Percentiles rank a stretch among this genome's conserved stretches.
phyloP scores from a whole-genome alignment of 306 rosid genomes.

The Acacia acuminata region DNA sequence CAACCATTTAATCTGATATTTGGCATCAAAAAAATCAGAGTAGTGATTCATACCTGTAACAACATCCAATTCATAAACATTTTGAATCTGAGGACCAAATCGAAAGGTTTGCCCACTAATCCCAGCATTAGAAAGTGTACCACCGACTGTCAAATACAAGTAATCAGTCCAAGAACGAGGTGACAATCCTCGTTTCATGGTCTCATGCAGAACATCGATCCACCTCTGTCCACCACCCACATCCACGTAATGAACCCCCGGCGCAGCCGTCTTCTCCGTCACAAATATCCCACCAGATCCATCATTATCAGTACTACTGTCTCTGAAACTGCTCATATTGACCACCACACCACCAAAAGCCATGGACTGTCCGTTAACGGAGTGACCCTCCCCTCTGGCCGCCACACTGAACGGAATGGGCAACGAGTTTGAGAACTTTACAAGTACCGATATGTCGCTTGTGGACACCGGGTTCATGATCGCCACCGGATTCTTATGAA shows the following conservation, averaged over 20 bases:
- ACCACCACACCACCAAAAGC: conserved; percentile 48
- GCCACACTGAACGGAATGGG: conserved; percentile 49
- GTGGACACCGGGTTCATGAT: conserved; percentile 52
- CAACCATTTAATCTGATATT: background rate
- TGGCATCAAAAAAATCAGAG: too few species aligned
- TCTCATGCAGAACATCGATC: conserved; percentile 50
- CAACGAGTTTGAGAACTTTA: conserved; percentile 43
- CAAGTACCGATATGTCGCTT: conserved; percentile 43
- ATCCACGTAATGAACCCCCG: conserved; percentile 46
- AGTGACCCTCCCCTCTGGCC: conserved; percentile 50
- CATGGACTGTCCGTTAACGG: conserved; percentile 55
- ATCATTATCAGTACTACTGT: background rate
- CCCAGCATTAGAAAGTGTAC: conserved; percentile 70
- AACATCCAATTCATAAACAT: conserved; percentile 59
- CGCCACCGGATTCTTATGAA: conserved; percentile 41
- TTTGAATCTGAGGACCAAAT: conserved; percentile 61
- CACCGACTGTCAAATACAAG: conserved; percentile 57
- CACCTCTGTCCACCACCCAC: conserved; percentile 66
- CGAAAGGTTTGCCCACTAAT: conserved; percentile 60
- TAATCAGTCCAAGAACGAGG: conserved; percentile 66
- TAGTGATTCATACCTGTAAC: conserved; percentile 43
- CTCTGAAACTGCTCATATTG: conserved; percentile 41
- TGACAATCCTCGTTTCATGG: conserved; percentile 38
- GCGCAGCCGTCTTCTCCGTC: background rate
- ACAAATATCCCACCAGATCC: conserved; percentile 12